These are phyloP conservation scores for Marvania coccoides DNA, from an alignment of 139 green algal genomes.

Conservation along the genomic window DNA sequence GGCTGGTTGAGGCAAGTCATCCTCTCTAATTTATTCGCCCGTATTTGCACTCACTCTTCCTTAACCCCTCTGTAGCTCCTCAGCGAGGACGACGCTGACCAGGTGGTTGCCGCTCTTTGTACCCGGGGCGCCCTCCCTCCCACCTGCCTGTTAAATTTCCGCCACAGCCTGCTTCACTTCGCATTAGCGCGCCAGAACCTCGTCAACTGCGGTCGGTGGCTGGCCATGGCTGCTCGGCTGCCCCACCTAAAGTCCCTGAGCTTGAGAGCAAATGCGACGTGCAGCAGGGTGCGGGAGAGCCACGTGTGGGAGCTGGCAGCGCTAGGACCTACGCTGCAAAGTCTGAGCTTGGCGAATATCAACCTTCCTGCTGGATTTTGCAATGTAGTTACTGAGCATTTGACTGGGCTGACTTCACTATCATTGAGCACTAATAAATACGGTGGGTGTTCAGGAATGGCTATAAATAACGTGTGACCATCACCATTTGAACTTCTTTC, in stretches of 20 bases:
- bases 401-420: neutral
- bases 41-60: too few species aligned
- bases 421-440: neutral
- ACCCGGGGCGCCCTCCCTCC: neutral
- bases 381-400: neutral
- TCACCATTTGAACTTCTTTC: neutral
- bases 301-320: neutral
- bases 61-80: neutral
- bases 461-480: too few species aligned
- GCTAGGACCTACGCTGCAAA: neutral
- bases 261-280: neutral
- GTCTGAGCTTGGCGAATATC: neutral
- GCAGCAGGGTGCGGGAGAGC: neutral
- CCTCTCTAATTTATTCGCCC: neutral
- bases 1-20: constrained; percentile 8
- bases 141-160: constrained; percentile 10
- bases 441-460: neutral
- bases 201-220: too few species aligned
- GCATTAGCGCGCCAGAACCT: neutral
- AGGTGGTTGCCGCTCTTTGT: constrained; percentile 2
- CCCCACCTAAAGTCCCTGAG: neutral
- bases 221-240: neutral
- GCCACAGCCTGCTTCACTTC: neutral
- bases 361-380: neutral
- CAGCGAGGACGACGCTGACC: constrained; percentile 7